These are phyloP conservation scores for Salix koriyanagi DNA, from an alignment of 345 rosid species.

Conservation along the genomic window DNA sequence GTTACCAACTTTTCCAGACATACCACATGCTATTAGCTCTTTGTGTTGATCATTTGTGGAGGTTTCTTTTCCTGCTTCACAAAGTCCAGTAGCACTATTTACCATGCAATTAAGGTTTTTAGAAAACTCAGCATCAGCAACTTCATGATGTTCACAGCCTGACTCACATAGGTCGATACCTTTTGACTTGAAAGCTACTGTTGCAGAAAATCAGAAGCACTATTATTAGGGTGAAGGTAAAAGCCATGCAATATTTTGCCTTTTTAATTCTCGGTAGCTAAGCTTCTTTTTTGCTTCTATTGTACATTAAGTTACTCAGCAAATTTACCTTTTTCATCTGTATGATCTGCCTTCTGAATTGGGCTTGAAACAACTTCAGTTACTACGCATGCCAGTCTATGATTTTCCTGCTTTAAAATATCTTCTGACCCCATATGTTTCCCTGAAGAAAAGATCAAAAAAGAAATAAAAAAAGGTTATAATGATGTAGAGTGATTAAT, in stretches of 20 bases:
- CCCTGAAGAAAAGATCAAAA: constrained; percentile 29
- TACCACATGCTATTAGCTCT: constrained; percentile 25
- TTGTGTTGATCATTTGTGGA: constrained; percentile 18
- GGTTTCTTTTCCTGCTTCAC: constrained; percentile 21
- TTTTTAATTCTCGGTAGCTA: constrained; percentile 2
- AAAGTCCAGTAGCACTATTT: constrained; percentile 16
- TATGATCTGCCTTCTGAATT: constrained; percentile 20
- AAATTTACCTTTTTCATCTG: constrained; percentile 39
- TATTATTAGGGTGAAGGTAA: constrained; percentile 15
- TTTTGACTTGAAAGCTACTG: constrained; percentile 27
- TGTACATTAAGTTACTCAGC: background rate
- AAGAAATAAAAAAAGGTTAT: background rate
- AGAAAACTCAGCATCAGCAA: constrained; percentile 20
- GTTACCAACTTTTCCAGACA: constrained; percentile 26
- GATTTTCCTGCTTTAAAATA: constrained; percentile 29
- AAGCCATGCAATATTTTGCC: constrained; percentile 6
- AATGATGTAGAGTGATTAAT: background rate
- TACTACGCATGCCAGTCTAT: constrained; percentile 18
- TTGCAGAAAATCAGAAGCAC: constrained; percentile 26
- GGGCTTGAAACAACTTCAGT: constrained; percentile 26
- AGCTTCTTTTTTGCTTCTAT: background rate
- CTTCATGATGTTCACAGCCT: constrained; percentile 18
- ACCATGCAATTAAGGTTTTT: constrained; percentile 6
- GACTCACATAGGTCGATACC: constrained; percentile 22
- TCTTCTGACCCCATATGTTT: constrained; percentile 27